Conservation (phyloP, 2,329 filamentous ascomycete genomes). For the Monilinia laxa region DNA sequence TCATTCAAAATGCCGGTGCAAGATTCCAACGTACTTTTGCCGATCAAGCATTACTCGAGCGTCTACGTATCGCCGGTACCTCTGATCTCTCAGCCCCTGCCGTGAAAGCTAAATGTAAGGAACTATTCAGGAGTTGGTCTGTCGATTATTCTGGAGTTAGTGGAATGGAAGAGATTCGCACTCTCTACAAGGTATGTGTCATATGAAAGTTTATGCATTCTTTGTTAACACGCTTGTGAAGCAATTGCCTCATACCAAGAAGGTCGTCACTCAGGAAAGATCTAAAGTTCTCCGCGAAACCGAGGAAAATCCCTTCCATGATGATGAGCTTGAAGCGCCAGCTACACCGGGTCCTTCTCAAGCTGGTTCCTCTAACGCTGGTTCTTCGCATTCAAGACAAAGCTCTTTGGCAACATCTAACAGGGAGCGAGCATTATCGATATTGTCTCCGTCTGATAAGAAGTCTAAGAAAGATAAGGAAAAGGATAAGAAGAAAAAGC, state of each 20-base stretch:
- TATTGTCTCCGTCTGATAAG: conserved; percentile 37
- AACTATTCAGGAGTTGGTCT: conserved; percentile 85
- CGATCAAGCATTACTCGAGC: conserved; percentile 88
- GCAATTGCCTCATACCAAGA: conserved; percentile 66
- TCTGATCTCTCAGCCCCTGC: conserved; percentile 80
- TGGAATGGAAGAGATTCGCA: conserved; percentile 77
- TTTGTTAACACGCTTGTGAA: conserved; percentile 36
- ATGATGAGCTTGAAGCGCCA: conserved; percentile 59
- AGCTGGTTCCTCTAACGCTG: conserved; percentile 22
- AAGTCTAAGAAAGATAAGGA: conserved; percentile 44
- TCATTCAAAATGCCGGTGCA: conserved; percentile 90
- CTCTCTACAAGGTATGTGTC: conserved; percentile 63
- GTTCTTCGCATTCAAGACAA: conserved; percentile 29
- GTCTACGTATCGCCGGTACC: conserved; percentile 81
- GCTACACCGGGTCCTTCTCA: conserved; percentile 21
- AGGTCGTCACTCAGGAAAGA: conserved; percentile 71
- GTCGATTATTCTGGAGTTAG: conserved; percentile 75
- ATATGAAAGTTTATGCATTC: not conserved
- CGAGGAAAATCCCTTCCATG: conserved; percentile 66
- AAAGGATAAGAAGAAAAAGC: conserved; percentile 54
- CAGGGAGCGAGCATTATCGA: conserved; percentile 28
- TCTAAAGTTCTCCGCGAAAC: conserved; percentile 84
- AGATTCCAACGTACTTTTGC: conserved; percentile 84
- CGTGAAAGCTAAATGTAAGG: conserved; percentile 85
- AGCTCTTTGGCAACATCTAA: conserved; percentile 25